Evolutionary conservation across 2,329 filamentous ascomycete genomes (phyloP), one percentile per base, ranked within the genome.

Genomic region (Fusarium brevicatenulatum): DNA sequence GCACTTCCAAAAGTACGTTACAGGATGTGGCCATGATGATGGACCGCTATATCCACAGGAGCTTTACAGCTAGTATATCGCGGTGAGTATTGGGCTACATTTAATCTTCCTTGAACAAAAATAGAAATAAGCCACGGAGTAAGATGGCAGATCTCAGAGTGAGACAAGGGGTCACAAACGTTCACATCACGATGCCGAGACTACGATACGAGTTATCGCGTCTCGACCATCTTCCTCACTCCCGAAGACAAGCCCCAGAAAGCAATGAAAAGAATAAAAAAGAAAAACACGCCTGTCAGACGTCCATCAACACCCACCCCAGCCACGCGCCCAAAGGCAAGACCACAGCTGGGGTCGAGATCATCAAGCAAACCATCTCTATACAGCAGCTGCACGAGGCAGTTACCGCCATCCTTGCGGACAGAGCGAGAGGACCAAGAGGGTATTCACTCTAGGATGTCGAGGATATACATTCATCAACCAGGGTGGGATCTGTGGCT

Each of bases 291-390:
- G 83, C 87, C 93, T 93, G 93, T 95, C 93, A 96, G 93, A 95
- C 92, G 89, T 93, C 92, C 92, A 87, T 92, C 92, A 87, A 89
- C 88, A 90, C 92, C 93, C 93, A 93, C 92, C 92, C 92, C 86
- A 86, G 84, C 85, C 86, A 84, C 86, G 89, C 89, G 92, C 91
- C 92, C 92, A 86, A 95, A 91, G 90, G 90, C 91, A 89, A 89
- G 88, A 91, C 88, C 85, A 82, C 85, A 80, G 81, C 82, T 87
- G 85, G 92, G 93, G 92, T 91, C 87, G 92, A 96, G 93, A 96
- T 97, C 94, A 96, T 96, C 92, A 94, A 82, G 65, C 74, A 91
- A 92, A 91, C 92, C 47, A 34, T 91, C 89, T 92, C 92, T 95
- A 90, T 93, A 93, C 91, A 91, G 88, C 83, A 70, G 49, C 68